A percentile compares a stretch with the other conserved stretches of the same genome.
These are phyloP conservation scores for Phaeosphaeria sp. DNA, from an alignment of 2,329 filamentous ascomycete genomes.

Conservation along the genomic window DNA sequence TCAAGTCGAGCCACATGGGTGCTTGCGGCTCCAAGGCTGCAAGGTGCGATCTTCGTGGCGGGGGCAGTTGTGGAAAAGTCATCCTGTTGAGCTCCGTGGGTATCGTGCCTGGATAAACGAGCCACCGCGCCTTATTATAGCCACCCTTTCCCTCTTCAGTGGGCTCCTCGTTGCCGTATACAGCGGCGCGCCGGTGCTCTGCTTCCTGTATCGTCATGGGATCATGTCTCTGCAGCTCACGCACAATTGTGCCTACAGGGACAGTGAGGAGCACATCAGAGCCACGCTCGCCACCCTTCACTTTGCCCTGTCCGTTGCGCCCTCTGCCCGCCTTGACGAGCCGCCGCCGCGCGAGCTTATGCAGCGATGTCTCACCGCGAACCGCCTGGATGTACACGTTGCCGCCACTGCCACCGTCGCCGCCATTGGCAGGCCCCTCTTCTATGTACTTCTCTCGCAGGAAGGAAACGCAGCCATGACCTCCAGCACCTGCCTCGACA, in stretches of 20 bases:
- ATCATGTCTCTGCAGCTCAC: slow-evolving; percentile 80
- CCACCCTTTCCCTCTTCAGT: slow-evolving; percentile 42
- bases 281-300: slow-evolving; percentile 76
- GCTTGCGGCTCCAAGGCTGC: slow-evolving; percentile 72
- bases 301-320: slow-evolving; percentile 78
- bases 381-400: slow-evolving; percentile 95
- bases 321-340: slow-evolving; percentile 77
- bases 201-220: slow-evolving; percentile 73
- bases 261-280: slow-evolving; percentile 89
- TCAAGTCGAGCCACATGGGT: slow-evolving; percentile 68
- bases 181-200: slow-evolving; percentile 36
- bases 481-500: slow-evolving; percentile 79
- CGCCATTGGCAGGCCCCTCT: slow-evolving; percentile 91
- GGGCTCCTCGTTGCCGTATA: slow-evolving; percentile 21
- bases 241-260: slow-evolving; percentile 88
- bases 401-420: slow-evolving; percentile 90
- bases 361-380: slow-evolving; percentile 86
- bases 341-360: slow-evolving; percentile 83
- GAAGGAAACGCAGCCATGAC: slow-evolving; percentile 94
- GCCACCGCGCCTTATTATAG: slow-evolving; percentile 73
- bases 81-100: slow-evolving; percentile 70
- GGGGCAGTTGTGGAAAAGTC: slow-evolving; percentile 64
- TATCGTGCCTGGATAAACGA: slow-evolving; percentile 81
- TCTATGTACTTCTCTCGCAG: slow-evolving; percentile 87
- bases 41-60: slow-evolving; percentile 63